Base-by-base conservation (phyloP, 169 alveolate genomes). In the Eimeria necatrix region DNA sequence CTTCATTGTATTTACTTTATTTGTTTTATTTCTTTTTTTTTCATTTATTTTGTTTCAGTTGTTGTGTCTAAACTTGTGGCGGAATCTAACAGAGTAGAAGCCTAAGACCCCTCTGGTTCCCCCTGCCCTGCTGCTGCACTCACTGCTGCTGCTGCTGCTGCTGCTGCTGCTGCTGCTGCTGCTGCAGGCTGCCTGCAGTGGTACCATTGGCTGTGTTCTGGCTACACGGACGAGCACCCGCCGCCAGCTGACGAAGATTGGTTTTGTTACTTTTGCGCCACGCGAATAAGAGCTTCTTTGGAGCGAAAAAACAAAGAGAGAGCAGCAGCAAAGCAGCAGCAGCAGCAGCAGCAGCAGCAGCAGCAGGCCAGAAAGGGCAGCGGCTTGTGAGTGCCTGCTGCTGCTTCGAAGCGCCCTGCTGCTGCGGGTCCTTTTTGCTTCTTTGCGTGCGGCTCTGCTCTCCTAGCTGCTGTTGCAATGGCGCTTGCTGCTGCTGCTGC, bases 121-220 rank as follows among this genome's bases (percentile, higher is more conserved):
- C 4, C n/a, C 14, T 4, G n/a, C 80, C 14, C 32, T 59, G 7
- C 48, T 32, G 14, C 46, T 22, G 73, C 20, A 20, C 18, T 61
- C 20, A 18, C 20, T 20, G 22, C 4, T 81, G 5, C n/a, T n/a
- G n/a, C n/a, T n/a, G n/a, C n/a, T n/a, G n/a, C n/a, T n/a, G n/a
- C n/a, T n/a, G 76, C 52, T 14, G 41, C 78, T 85, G 46, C 18
- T 22, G 49, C 71, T 85, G 80, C 14, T 51, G 84, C 60, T 24
- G 83, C 49, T 61, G 26, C 90, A 93, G 95, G 93, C 76, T 93
- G 95, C 24, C 83, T 78, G 32, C 92, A 91, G 74, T 93, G 95
- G 95, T 93, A 73, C 46, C 95, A 93, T 81, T 93, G 95, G 95
- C 61, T 73, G n/a, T 93, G 95, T 74, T 74, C 90, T 48, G 95